A percentile compares a stretch with the other conserved stretches of the same genome.
Conservation (phyloP, 306 rosid genomes). For the Lathyrus aphaca region DNA sequence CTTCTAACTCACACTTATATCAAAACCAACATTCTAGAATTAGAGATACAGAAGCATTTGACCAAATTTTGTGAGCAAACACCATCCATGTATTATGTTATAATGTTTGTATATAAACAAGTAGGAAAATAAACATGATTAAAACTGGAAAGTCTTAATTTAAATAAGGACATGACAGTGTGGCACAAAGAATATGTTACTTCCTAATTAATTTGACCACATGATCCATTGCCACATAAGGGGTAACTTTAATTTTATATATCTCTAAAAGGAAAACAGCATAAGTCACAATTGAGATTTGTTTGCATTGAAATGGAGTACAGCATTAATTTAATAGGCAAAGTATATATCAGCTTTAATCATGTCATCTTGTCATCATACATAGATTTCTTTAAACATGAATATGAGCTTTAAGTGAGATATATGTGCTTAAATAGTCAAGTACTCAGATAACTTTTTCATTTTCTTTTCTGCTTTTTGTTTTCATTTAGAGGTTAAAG, state of each 20-base stretch:
- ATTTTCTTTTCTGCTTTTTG: slow-evolving; percentile 19
- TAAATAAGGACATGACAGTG: not conserved
- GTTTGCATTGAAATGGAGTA: slow-evolving; percentile 44
- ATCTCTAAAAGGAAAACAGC: slow-evolving; percentile 46
- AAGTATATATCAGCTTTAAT: slow-evolving; percentile 52
- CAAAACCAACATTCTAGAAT: too few relatives aligned
- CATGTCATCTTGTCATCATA: slow-evolving; percentile 39
- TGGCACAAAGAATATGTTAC: slow-evolving; percentile 34
- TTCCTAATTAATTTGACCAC: slow-evolving; percentile 27
- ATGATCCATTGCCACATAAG: slow-evolving; percentile 14
- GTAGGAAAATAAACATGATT: not conserved
- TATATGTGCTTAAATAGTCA: slow-evolving; percentile 37
- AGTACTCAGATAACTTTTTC: slow-evolving; percentile 43
- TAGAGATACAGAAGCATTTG: too few relatives aligned
- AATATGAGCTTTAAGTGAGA: slow-evolving; percentile 52
- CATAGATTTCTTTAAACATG: slow-evolving; percentile 48
- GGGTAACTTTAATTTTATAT: slow-evolving; percentile 37
- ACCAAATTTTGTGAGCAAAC: too few relatives aligned
- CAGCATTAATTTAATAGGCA: slow-evolving; percentile 36
- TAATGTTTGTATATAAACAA: not conserved
- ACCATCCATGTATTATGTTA: too few relatives aligned
- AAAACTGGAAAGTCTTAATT: not conserved
- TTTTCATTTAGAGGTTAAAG: slow-evolving; percentile 30
- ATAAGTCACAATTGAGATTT: slow-evolving; percentile 47
- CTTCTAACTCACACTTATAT: too few relatives aligned